A percentile compares a stretch with the other conserved stretches of the same genome.
Conservation (phyloP, 352 stramenopile genomes). For the Elongisporangium anandrum region DNA sequence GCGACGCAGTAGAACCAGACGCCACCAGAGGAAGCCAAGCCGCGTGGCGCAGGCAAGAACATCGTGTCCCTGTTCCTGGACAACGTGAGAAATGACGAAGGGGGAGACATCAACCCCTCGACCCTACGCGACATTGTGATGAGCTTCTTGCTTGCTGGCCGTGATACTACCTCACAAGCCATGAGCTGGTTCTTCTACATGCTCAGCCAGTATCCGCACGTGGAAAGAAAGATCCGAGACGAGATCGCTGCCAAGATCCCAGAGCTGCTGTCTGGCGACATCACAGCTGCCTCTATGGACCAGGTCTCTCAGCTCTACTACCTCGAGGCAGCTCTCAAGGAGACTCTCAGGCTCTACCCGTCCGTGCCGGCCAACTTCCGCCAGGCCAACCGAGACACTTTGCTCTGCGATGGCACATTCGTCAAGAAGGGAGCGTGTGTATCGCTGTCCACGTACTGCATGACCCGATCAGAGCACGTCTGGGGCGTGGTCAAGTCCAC, state of each 20-base stretch:
- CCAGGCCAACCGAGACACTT: conserved; percentile 44
- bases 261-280: neutral
- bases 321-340: conserved; percentile 17
- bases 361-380: conserved; percentile 19
- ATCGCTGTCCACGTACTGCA: conserved; percentile 26
- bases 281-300: conserved; percentile 3
- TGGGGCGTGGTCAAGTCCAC: conserved; percentile 37
- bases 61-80: conserved; percentile 20
- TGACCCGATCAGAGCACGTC: conserved; percentile 27
- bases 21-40: neutral
- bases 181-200: conserved; percentile 43
- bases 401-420: conserved; percentile 50
- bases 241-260: conserved; percentile 16
- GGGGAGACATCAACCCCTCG: neutral
- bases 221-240: conserved; percentile 14
- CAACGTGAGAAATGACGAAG: conserved; percentile 1
- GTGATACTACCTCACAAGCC: conserved; percentile 41
- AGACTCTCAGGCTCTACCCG: conserved; percentile 27
- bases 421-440: conserved; percentile 13
- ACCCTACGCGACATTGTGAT: conserved; percentile 42
- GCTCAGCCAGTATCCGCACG: conserved; percentile 26
- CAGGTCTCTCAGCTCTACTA: conserved; percentile 7
- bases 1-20: neutral
- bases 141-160: conserved; percentile 45
- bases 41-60: conserved; percentile 1